Evolutionary conservation across 2,329 filamentous ascomycete genomes (phyloP), one percentile per base, ranked within the genome.

Genomic region (Claviceps digitariae): DNA sequence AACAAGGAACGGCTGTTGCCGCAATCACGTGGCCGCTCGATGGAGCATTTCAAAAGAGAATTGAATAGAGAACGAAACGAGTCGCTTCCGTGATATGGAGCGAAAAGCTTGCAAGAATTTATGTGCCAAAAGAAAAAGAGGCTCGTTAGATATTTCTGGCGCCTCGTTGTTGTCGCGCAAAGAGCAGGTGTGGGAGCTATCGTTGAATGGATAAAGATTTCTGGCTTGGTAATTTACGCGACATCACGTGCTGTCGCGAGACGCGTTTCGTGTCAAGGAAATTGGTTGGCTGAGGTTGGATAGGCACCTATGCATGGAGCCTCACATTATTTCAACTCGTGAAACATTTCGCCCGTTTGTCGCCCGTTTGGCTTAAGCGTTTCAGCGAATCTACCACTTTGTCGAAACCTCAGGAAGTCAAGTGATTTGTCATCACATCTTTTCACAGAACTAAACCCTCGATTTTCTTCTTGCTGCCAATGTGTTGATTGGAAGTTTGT

Each of bases 171-270:
- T 44, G 20, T 15, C 13, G 21, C 6, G 23, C 25, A 43, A n/a
- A 40, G 15, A 10, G 12, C n/a, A 41, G 36, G 23, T 40, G 12
- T 15, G 3, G 17, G 21, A 12, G 17, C 10, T 15, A 20, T 8
- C 17, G 34, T 40, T 27, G 34, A 12, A 17, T 49, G 34, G 34
- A 5, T 8, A 41, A 20, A 13, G 34, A 50, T 36, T 23, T 21
- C 36, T n/a, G n/a, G 17, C 36, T 27, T 12, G 4, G 29, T 61
- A 62, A 60, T 69, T 61, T 64, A 69, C 66, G 62, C 65, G 66
- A 15, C 13, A 13, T 59, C 68, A 70, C 67, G 68, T 70, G 68
- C 58, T 2, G 5, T 10, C 63, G 66, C 59, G 67, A 55, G 50
- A 58, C 67, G 67, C 62, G 63, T 63, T 61, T 58, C 54, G 50